Percentiles rank a stretch among this genome's conserved stretches.
These are phyloP conservation scores for Sanghuangporus weigelae DNA, from an alignment of 1,284 basidiomycete genomes.

Conservation along the genomic window DNA sequence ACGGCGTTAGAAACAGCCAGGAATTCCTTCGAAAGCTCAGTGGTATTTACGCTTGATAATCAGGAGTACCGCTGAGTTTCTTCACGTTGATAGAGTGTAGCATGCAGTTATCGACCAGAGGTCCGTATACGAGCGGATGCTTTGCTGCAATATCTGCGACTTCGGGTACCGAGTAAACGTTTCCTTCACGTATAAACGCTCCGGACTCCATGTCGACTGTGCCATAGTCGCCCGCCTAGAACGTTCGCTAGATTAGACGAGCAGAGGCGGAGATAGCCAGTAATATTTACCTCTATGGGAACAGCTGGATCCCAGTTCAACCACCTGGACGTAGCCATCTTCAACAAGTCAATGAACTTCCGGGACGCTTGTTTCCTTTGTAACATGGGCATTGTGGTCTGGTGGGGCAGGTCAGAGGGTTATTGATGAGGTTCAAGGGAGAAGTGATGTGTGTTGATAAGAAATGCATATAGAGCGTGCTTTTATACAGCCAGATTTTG, in stretches of 20 bases:
- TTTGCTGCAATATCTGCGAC: not conserved
- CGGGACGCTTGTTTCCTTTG: not conserved
- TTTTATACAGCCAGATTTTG: too few species aligned
- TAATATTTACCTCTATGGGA: not conserved
- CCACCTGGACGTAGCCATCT: not conserved
- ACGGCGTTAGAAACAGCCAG: too few species aligned
- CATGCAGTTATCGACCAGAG: not conserved
- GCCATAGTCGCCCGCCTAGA: not conserved
- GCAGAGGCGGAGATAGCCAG: not conserved
- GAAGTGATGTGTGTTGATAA: too few species aligned
- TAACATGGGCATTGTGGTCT: not conserved
- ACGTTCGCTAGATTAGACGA: not conserved
- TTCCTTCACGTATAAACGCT: not conserved
- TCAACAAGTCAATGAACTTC: not conserved
- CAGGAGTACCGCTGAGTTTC: not conserved
- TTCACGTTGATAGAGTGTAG: not conserved
- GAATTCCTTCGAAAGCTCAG: not conserved
- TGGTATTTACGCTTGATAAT: not conserved
- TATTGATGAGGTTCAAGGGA: too few species aligned
- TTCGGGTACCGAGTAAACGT: not conserved
- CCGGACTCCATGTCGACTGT: not conserved
- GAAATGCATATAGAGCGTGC: too few species aligned
- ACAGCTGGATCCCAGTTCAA: not conserved
- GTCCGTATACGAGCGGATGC: not conserved
- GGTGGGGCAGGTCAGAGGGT: too few species aligned